Conservation (phyloP, 345 rosid genomes). For the Populus deltoides region DNA sequence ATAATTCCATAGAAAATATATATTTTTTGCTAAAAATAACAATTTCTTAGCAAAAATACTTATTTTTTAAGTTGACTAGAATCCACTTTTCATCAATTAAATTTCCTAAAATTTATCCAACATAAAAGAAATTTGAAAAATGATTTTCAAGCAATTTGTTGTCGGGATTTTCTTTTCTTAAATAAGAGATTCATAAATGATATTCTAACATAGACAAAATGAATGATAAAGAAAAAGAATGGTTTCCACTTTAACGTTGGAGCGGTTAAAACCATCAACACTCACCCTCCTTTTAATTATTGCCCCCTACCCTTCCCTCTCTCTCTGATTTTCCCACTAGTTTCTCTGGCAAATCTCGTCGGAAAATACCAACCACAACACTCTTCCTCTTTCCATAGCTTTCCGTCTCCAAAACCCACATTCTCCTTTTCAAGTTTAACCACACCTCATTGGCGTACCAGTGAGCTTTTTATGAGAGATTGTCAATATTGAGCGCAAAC, state of each 20-base stretch:
- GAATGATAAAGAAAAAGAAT: background rate
- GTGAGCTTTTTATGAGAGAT: background rate
- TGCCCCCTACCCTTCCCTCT: slow-evolving; percentile 13
- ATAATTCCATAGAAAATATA: no score
- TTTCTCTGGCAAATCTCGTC: slow-evolving; percentile 25
- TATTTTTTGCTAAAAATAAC: no score
- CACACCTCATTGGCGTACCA: background rate
- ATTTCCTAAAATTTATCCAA: no score
- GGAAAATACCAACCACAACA: slow-evolving; percentile 1
- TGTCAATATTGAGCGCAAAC: background rate
- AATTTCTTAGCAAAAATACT: no score
- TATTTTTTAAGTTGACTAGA: no score
- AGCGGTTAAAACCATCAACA: slow-evolving; percentile 5
- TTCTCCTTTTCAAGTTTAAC: background rate
- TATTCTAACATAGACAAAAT: background rate
- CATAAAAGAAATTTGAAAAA: no score
- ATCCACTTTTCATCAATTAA: no score
- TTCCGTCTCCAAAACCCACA: background rate
- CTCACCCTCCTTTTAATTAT: slow-evolving; percentile 35
- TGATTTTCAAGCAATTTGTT: no score
- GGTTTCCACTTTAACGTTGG: background rate
- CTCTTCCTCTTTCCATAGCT: background rate
- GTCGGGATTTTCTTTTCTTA: no score
- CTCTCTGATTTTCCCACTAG: slow-evolving; percentile 7
- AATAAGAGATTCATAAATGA: no score